Evolutionary conservation across 495 filamentous ascomycete genomes (phyloP), one percentile per base, ranked within the genome.

Genomic region (Penicillium pancosmium): DNA sequence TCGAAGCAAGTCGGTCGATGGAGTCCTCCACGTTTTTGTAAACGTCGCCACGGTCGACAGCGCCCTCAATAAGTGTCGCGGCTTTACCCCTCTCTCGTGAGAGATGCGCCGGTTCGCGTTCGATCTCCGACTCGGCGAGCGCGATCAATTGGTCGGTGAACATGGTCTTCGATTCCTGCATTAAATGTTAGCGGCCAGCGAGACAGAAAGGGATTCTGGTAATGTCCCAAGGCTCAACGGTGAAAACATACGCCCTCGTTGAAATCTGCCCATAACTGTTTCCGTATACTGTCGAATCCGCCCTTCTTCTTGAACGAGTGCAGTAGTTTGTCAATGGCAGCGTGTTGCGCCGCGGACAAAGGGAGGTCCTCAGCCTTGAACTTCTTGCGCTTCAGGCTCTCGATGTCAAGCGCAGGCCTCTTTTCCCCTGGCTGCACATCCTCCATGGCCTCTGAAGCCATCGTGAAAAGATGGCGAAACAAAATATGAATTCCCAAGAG

Each of bases 221-320:
- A 9, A 48, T 10, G 13, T 23, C 21, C 8, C 41, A 19, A 44
- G n/a, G n/a, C 2, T 38, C 41, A 19, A 10, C 15, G n/a, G 16
- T 44, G 44, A 34, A 31, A 34, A 70, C 86, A 66, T 83, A 92
- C 91, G 55, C 85, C 86, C 33, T 87, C 82, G 61, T 90, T 86
- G 59, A 94, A 91, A 56, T 92, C 85, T 38, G 88, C 84, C 86
- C 90, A 93, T 4, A 91, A 79, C 52, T 87, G 80, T 68, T 94
- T 94, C 51, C 92, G 85, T 58, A 93, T 80, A n/a, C 75, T 78
- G 70, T 97, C 92, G 64, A 93, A 96, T 40, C 88, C 88, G 21
- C 92, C 92, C 71, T 93, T 93, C 76, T 96, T 96, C 74, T 94
- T 94, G 72, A 92, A 93, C 6, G 84, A 85, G 73, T 92, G 85